Base-by-base conservation (phyloP, 2,329 filamentous ascomycete genomes). In the Xylariomycetidae sp. region DNA sequence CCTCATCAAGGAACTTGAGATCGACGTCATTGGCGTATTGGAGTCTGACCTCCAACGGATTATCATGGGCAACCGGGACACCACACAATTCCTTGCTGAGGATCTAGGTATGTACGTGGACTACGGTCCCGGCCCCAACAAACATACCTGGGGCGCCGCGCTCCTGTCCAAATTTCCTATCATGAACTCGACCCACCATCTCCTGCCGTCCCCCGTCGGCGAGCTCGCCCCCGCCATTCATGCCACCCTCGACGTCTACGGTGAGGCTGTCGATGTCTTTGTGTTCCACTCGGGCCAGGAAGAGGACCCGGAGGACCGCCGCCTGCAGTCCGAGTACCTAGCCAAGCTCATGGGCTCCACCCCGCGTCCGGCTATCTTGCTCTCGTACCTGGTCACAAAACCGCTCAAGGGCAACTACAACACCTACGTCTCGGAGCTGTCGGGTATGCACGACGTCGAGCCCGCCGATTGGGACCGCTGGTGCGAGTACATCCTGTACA, bases 241-340 rank as follows among this genome's bases (percentile, higher is more conserved):
- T 53, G 92, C 92, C n/a, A 97, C 92, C 0, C 72, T 98, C 20
- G 85, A 96, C 53, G 85, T 89, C 29, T 96, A 97, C 57, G 92
- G 88, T 30, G 81, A 88, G 49, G 67, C 87, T 33, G 77, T 98
- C 8, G 92, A 98, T 50, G 85, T 97, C 3, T 94, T 96, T 42
- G 92, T 98, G 35, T 98, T 98, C 77, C 92, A 98, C 66, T 97
- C 90, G 1, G 92, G 92, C 10, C 92, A 98, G 58, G 90, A 98
- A 62, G 92, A 98, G 61, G 92, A 98, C 51, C 80, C 81, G 0
- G 90, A 97, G 57, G 92, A 98, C 51, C 77, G 92, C 35, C 76
- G 89, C 17, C 71, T 94, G 33, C 92, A 98, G 64, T 78, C 80
- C 1, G 76, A 88, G 56, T 98, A 96, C 53, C 72, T 98, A 7